These are phyloP conservation scores for Alternaria hordeiaustralica DNA, from an alignment of 2,329 filamentous ascomycete species.

Conservation along the genomic window DNA sequence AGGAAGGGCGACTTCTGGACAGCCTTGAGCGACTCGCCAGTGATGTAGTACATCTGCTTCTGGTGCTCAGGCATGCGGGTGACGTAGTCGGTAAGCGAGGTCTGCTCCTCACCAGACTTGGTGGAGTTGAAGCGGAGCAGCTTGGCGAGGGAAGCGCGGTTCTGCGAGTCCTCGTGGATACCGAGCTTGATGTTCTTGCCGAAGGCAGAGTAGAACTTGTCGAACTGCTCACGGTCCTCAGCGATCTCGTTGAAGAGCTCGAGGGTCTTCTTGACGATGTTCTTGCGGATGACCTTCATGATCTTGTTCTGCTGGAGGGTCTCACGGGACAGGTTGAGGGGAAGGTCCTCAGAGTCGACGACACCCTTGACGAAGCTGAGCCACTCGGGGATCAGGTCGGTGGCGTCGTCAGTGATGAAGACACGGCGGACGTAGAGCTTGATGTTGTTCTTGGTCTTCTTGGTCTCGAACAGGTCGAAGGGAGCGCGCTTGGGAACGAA, in stretches of 20 bases:
- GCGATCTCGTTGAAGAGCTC: slow-evolving; percentile 99
- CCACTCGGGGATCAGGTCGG: slow-evolving; percentile 99
- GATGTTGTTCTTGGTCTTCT: slow-evolving; percentile 99
- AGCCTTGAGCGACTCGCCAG: slow-evolving; percentile 98
- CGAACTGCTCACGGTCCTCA: slow-evolving; percentile 99
- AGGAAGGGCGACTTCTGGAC: slow-evolving; percentile 99
- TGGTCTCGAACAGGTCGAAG: slow-evolving; percentile 99
- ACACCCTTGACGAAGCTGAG: slow-evolving; percentile 99
- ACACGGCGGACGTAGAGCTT: slow-evolving; percentile 99
- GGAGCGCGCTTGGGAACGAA: slow-evolving; percentile 99
- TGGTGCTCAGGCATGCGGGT: slow-evolving; percentile 99
- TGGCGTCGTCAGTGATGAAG: slow-evolving; percentile 99
- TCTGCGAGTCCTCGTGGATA: slow-evolving; percentile 99
- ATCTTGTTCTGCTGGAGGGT: slow-evolving; percentile 99
- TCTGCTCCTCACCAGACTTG: slow-evolving; percentile 96
- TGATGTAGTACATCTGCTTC: slow-evolving; percentile 99
- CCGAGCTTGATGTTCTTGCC: slow-evolving; percentile 99
- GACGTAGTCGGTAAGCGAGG: slow-evolving; percentile 95
- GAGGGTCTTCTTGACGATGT: slow-evolving; percentile 99
- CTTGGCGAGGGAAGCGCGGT: slow-evolving; percentile 91
- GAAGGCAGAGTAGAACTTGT: slow-evolving; percentile 99
- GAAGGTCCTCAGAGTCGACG: slow-evolving; percentile 99
- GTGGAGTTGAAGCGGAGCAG: slow-evolving; percentile 98
- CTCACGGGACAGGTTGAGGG: slow-evolving; percentile 99
- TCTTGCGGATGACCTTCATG: slow-evolving; percentile 99